Conservation (phyloP, 148 eudicot species). For the Chenopodium quinoa region DNA sequence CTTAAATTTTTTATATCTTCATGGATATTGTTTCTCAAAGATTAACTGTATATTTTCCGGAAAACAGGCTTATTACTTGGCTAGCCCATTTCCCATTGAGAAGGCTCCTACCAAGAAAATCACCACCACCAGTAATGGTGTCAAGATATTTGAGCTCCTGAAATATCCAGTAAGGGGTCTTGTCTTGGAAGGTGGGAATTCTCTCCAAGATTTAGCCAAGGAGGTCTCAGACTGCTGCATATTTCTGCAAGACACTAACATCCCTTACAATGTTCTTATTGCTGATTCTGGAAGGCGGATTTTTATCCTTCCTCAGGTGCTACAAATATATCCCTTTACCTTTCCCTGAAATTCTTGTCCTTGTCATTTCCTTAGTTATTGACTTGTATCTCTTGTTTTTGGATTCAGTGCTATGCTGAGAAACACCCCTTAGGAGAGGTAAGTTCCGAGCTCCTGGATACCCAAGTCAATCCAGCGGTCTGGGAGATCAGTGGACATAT, state of each 20-base stretch:
- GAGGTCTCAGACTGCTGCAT: constrained; percentile 71
- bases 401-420: constrained; percentile 88
- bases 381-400: background rate
- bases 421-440: constrained; percentile 93
- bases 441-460: constrained; percentile 66
- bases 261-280: constrained; percentile 84
- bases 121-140: constrained; percentile 39
- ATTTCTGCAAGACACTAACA: constrained; percentile 75
- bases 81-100: constrained; percentile 78
- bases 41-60: background rate
- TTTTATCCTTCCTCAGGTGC: constrained; percentile 84
- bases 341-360: background rate
- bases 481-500: constrained; percentile 99
- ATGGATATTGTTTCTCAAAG: background rate
- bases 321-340: background rate
- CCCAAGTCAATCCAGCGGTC: constrained; percentile 98
- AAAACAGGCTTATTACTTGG: constrained; percentile 81
- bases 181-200: constrained; percentile 74
- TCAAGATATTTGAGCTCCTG: constrained; percentile 53
- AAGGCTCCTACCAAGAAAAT: constrained; percentile 62
- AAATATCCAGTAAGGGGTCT: constrained; percentile 82
- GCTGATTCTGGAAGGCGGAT: constrained; percentile 75
- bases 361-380: background rate
- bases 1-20: background rate
- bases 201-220: constrained; percentile 50